Base-by-base conservation (phyloP, 1,284 basidiomycete species). In the Tylopilus sp. region DNA sequence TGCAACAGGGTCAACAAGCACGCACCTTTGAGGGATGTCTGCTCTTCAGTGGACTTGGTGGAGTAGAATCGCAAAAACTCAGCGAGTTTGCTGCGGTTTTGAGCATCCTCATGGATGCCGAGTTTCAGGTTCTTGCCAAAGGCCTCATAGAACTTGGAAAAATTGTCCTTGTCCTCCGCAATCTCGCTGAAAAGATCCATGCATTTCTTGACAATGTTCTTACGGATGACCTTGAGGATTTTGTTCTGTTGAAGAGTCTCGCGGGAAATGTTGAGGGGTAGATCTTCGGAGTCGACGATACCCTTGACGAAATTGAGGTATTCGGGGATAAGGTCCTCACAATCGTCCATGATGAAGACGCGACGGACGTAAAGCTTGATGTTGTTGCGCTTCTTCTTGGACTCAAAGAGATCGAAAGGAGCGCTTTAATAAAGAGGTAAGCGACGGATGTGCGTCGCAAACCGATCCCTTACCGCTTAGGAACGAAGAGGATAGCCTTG, bases 321-420 rank as follows among this genome's bases (percentile, higher is more conserved):
- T 75, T 99, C 96, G 65, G 96, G 96, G 69, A 99, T 98, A 70
- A 99, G 79, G 68, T 99, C 96, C 78, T 99, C 96, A 72, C 94
- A 98, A 77, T 99, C 95, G 76, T 99, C 95, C 91, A 96, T 97
- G 82, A 99, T 99, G 81, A 99, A 99, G 65, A 99, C 95, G 54
- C 96, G 93, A 78, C 96, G 94, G 64, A 99, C 96, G 73, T 99
- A 99, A 72, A 99, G 93, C 81, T 99, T 99, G 83, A 99, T 98
- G 89, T 98, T 99, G 85, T 98, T 98, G 69, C 95, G 91, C 86
- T 99, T 99, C 91, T 99, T 99, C 90, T 99, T 99, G 62, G 90
- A 91, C 81, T 99, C 96, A 76, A 99, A 99, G 73, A 99, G 87
- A 70, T 99, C 96, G 73, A 99, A 99, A 50, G 95, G 94, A 40